These are phyloP conservation scores for Botrytis sinoallii DNA, from an alignment of 2,329 filamentous ascomycete species.

Conservation along the genomic window DNA sequence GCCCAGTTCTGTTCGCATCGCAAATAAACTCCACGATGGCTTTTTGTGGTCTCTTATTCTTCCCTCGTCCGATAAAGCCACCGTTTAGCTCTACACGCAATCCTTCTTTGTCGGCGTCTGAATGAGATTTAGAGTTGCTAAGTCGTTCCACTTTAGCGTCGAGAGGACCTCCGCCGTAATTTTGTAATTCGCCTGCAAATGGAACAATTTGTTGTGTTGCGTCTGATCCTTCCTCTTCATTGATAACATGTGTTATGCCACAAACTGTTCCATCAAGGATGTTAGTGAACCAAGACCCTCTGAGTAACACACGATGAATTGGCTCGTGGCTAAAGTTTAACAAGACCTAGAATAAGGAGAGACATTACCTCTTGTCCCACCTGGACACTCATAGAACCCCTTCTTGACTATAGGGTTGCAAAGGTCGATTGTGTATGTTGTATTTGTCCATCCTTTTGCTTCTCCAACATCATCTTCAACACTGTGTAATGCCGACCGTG, in stretches of 20 bases:
- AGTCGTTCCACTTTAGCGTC: conserved; percentile 66
- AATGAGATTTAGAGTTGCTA: conserved; percentile 59
- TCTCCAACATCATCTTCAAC: conserved; percentile 43
- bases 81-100: conserved; percentile 65
- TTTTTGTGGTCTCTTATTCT: conserved; percentile 57
- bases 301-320: conserved; percentile 18
- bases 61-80: conserved; percentile 52
- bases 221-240: conserved; percentile 47
- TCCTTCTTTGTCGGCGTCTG: conserved; percentile 68
- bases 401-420: conserved; percentile 62
- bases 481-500: conserved; percentile 64
- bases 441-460: conserved; percentile 60
- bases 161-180: conserved; percentile 55
- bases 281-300: conserved; percentile 14
- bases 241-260: conserved; percentile 61
- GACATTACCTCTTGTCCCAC: conserved; percentile 62
- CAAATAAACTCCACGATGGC: conserved; percentile 86
- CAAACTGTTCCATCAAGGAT: conserved; percentile 56
- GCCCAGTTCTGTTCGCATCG: conserved; percentile 66
- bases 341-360: conserved; percentile 5
- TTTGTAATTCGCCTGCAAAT: conserved; percentile 69
- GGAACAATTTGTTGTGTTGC: conserved; percentile 59
- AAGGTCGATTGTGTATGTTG: conserved; percentile 77
- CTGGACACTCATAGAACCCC: conserved; percentile 57
- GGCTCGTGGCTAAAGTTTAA: neutral